These are phyloP conservation scores for Schwanniomyces vanrijiae DNA, from an alignment of 805 yeast species.

Conservation along the genomic window DNA sequence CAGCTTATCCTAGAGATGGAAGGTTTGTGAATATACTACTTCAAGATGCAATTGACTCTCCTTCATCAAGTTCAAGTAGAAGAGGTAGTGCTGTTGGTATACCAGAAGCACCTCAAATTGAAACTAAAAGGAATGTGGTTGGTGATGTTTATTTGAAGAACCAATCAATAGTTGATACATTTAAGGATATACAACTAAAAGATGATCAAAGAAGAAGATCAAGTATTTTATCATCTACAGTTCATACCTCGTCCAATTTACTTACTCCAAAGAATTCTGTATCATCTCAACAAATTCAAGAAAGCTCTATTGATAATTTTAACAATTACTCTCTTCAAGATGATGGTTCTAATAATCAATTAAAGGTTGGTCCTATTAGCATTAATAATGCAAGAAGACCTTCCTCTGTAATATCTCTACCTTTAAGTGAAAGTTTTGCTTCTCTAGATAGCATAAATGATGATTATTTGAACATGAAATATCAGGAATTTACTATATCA, in stretches of 20 bases:
- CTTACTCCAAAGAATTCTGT: conserved; percentile 17
- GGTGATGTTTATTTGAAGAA: conserved; percentile 44
- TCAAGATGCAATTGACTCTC: conserved; percentile 35
- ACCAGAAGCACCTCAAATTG: conserved; percentile 43
- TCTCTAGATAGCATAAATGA: conserved; percentile 70
- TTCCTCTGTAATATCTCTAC: conserved; percentile 73
- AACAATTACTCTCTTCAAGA: background rate
- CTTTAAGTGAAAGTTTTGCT: conserved; percentile 74
- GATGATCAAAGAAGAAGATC: conserved; percentile 41
- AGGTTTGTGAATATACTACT: conserved; percentile 22
- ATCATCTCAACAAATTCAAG: conserved; percentile 6
- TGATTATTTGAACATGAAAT: conserved; percentile 46
- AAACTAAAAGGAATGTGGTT: conserved; percentile 45
- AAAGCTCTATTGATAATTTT: conserved; percentile 16
- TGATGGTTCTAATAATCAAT: conserved; percentile 3
- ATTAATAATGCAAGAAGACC: conserved; percentile 24
- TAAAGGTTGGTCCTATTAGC: conserved; percentile 37
- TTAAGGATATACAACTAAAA: conserved; percentile 41
- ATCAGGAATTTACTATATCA: conserved; percentile 29
- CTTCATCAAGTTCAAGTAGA: conserved; percentile 24
- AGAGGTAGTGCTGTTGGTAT: conserved; percentile 29
- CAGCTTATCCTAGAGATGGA: conserved; percentile 24
- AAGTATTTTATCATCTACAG: conserved; percentile 20
- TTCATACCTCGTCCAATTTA: conserved; percentile 9
- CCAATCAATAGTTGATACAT: conserved; percentile 42